These are phyloP conservation scores for Lichina pygmaea DNA, from an alignment of 495 filamentous ascomycete genomes.

Conservation along the genomic window DNA sequence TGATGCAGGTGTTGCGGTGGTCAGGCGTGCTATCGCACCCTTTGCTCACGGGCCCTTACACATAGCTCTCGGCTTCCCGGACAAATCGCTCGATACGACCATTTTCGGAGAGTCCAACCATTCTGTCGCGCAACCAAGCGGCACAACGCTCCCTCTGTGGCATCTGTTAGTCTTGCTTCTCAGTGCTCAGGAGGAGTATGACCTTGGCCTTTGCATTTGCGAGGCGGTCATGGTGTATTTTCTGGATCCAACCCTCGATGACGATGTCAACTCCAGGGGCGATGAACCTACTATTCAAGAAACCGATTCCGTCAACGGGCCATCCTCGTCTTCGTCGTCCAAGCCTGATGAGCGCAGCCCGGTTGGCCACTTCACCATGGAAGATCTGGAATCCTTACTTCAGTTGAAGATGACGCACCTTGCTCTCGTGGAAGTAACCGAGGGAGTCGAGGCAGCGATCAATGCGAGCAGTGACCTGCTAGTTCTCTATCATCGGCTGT, in stretches of 20 bases:
- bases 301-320: neutral
- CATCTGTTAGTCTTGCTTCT: slow-evolving; percentile 68
- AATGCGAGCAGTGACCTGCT: slow-evolving; percentile 63
- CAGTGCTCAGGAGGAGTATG: slow-evolving; percentile 56
- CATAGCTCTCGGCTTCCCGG: slow-evolving; percentile 1
- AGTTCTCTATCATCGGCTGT: slow-evolving; percentile 52
- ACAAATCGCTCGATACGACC: too few relatives aligned
- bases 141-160: slow-evolving; percentile 35
- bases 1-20: slow-evolving; percentile 44
- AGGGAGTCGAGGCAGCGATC: slow-evolving; percentile 59
- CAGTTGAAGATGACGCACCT: slow-evolving; percentile 90
- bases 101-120: too few relatives aligned
- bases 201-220: neutral
- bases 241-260: neutral
- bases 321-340: slow-evolving; percentile 7
- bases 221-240: neutral
- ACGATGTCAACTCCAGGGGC: too few relatives aligned
- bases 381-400: slow-evolving; percentile 57
- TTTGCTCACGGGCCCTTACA: slow-evolving; percentile 1
- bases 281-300: too few relatives aligned
- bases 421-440: slow-evolving; percentile 50
- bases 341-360: slow-evolving; percentile 12
- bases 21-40: slow-evolving; percentile 29
- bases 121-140: too few relatives aligned
- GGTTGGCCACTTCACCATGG: slow-evolving; percentile 44